A percentile compares a stretch with the other conserved stretches of the same genome.
These are phyloP conservation scores for Sophora flavescens DNA, from an alignment of 306 rosid genomes.

Conservation along the genomic window DNA sequence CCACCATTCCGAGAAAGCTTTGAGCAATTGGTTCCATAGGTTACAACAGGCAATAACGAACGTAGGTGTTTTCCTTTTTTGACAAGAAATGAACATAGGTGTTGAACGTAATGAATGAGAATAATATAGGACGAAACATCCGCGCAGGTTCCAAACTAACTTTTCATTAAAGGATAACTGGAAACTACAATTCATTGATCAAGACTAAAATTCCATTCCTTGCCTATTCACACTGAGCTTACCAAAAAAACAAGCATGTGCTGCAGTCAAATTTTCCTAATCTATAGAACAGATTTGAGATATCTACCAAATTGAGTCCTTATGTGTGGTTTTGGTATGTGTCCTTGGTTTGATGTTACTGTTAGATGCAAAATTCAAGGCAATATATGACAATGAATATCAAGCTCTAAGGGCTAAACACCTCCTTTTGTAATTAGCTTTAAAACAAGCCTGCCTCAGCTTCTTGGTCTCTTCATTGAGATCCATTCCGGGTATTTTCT, in stretches of 20 bases:
- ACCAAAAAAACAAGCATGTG: not conserved
- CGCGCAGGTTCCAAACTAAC: not conserved
- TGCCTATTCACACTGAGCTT: not conserved
- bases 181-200: not conserved
- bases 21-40: not conserved
- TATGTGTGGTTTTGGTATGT: not conserved
- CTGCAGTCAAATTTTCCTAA: slow-evolving; percentile 32
- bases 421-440: slow-evolving; percentile 72
- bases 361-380: not conserved
- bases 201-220: not conserved
- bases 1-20: not conserved
- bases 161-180: not conserved
- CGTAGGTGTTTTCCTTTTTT: too few species aligned
- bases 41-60: not conserved
- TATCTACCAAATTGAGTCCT: not conserved
- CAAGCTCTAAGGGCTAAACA: slow-evolving; percentile 24
- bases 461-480: slow-evolving; percentile 63
- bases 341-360: too few species aligned
- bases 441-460: slow-evolving; percentile 82
- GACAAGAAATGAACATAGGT: too few species aligned
- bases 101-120: not conserved
- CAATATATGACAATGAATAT: not conserved
- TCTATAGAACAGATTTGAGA: not conserved
- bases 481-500: slow-evolving; percentile 64
- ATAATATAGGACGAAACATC: not conserved